A percentile compares a stretch with the other conserved stretches of the same genome.
Evolutionary conservation across 345 rosid species (phyloP).

Genomic region (Chamaenerion angustifolium): DNA sequence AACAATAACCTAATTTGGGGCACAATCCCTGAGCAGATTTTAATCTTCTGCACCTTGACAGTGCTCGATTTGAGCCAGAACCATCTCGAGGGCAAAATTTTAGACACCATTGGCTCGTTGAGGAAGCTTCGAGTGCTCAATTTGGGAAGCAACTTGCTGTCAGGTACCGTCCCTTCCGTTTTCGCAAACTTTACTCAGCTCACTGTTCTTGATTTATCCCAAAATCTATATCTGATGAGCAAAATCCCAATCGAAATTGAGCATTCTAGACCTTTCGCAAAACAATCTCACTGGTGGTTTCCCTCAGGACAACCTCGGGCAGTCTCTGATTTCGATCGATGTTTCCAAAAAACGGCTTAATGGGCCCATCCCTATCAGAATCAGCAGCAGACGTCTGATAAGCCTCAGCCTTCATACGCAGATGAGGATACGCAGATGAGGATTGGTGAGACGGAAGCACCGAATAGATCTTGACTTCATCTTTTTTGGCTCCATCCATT

Average conservation of each 20-base stretch:
- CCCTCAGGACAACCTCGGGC: slow-evolving; percentile 39
- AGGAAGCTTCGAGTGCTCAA: slow-evolving; percentile 44
- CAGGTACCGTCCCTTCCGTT: slow-evolving; percentile 53
- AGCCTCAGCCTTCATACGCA: slow-evolving; percentile 55
- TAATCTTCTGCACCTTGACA: slow-evolving; percentile 36
- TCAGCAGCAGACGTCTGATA: slow-evolving; percentile 47
- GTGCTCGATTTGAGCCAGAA: slow-evolving; percentile 60
- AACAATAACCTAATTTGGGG: slow-evolving; percentile 68
- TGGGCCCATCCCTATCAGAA: slow-evolving; percentile 59
- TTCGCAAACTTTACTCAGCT: slow-evolving; percentile 64
- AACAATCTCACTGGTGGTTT: slow-evolving; percentile 69
- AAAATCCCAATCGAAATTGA: slow-evolving; percentile 58
- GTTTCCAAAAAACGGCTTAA: slow-evolving; percentile 61
- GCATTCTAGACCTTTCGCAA: slow-evolving; percentile 47
- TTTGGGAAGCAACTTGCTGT: slow-evolving; percentile 62
- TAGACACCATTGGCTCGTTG: slow-evolving; percentile 47
- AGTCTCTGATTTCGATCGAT: slow-evolving; percentile 60
- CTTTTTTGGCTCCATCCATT: too few relatives aligned
- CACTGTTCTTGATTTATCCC: slow-evolving; percentile 68
- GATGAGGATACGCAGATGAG: too few relatives aligned
- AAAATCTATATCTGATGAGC: slow-evolving; percentile 47
- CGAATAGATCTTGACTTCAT: too few relatives aligned
- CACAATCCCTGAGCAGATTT: slow-evolving; percentile 61
- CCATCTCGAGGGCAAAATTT: slow-evolving; percentile 71
- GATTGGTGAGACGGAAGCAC: too few relatives aligned